Conservation (phyloP, 352 stramenopile species). For the Peronospora farinosa region DNA sequence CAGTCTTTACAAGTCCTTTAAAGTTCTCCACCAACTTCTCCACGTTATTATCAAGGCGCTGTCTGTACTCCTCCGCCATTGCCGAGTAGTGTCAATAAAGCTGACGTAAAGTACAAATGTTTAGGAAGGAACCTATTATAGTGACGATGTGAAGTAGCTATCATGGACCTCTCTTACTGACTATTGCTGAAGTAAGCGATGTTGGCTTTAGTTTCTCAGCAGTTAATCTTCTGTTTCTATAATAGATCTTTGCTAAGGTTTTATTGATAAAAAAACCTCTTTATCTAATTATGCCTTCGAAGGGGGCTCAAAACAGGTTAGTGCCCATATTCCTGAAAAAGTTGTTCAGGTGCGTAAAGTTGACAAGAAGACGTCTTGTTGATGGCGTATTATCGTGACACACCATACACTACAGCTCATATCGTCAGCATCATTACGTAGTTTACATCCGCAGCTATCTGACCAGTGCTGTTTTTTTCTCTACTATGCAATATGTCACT, state of each 20-base stretch:
- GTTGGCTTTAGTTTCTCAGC: background rate
- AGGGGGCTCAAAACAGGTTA: constrained; percentile 13
- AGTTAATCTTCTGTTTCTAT: constrained; percentile 2
- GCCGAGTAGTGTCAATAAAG: background rate
- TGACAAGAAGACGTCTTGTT: background rate
- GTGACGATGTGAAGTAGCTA: background rate
- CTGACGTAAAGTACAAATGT: background rate
- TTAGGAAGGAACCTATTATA: background rate
- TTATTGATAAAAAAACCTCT: constrained; percentile 23
- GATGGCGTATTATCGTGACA: background rate
- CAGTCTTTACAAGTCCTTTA: constrained; percentile 73
- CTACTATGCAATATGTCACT: background rate
- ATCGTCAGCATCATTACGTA: background rate
- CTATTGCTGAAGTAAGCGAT: background rate
- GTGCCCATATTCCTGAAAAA: constrained; percentile 12
- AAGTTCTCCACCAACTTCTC: constrained; percentile 87
- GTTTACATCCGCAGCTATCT: constrained; percentile 6
- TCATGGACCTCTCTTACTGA: background rate
- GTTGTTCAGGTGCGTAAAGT: constrained; percentile 19
- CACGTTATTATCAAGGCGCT: constrained; percentile 83
- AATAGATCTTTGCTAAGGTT: constrained; percentile 29
- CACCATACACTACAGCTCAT: background rate
- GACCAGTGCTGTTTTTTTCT: constrained; percentile 1
- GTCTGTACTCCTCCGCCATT: constrained; percentile 81
- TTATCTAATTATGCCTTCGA: constrained; percentile 2